Base-by-base conservation (phyloP, 2,329 filamentous ascomycete genomes). In the Conoideocrella luteorostrata region DNA sequence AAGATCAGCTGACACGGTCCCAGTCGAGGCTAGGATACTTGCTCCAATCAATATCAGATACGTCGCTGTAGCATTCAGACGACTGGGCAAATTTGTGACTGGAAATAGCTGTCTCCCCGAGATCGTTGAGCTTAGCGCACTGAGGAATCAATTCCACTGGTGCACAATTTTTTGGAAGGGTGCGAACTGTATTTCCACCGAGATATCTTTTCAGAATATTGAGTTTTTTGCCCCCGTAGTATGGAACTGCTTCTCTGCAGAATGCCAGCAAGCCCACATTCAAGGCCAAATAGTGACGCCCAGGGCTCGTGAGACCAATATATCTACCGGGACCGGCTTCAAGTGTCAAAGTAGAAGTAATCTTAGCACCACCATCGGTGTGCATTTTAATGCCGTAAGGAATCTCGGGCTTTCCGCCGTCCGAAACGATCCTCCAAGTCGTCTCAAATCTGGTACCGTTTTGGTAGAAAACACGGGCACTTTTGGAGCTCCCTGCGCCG, bases 401-500 rank as follows among this genome's bases (percentile, higher is more conserved):
- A 23, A 11, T 12, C 15, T 5, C 28, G 12, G 28, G 39, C 11
- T 11, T 15, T 24, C 39, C 28, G 20, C 22, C 22, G 18, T 29
- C n/a, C 10, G 37, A 18, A 23, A 18, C 11, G 7, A 18, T 3
- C 1, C 13, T 11, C 1, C 4, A n/a, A 22, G 28, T 17, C 15
- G 28, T 23, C 1, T 15, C 15, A 12, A 9, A 33, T 22, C 7
- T 17, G 7, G 39, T 23, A 13, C 39, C 28, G 15, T 41, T 34
- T 18, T 41, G 28, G 28, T 41, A 41, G 39, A 41, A 41, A 17
- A 24, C 24, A n/a, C 39, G 39, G 20, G 18, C 34, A 36, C 7
- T 7, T 18, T 23, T 6, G 11, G 24, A 17, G 15, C 11, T 22
- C 11, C 39, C 26, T 13, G 24, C 18, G 15, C 39, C 39, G 10